Percentiles rank a stretch among this genome's conserved stretches.
These are phyloP conservation scores for Globisporangium uncinulatum DNA, from an alignment of 352 stramenopile genomes.

Conservation along the genomic window DNA sequence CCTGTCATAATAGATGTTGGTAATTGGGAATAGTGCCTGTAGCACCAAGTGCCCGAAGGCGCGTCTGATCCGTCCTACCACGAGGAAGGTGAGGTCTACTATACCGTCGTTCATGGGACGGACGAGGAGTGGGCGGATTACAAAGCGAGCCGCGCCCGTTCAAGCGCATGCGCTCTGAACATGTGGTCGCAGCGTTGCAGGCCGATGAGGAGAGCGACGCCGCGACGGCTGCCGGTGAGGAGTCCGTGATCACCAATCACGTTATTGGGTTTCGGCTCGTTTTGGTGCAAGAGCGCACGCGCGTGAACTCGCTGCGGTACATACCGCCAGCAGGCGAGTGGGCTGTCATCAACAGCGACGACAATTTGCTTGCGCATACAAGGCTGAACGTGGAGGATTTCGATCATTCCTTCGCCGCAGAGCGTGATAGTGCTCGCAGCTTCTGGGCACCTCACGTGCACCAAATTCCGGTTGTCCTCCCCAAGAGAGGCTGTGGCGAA, in stretches of 20 bases:
- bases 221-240: neutral
- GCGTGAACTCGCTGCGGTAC: neutral
- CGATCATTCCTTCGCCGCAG: neutral
- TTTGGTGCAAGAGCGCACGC: neutral
- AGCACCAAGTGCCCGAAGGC: too few relatives aligned
- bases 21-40: too few relatives aligned
- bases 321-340: neutral
- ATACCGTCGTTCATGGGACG: neutral
- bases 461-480: neutral
- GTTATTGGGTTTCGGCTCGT: neutral
- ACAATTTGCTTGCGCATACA: neutral
- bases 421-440: neutral
- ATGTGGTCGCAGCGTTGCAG: neutral
- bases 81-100: neutral
- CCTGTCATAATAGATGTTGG: too few relatives aligned
- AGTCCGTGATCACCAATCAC: neutral
- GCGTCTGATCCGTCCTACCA: neutral
- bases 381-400: neutral
- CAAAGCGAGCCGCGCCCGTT: neutral
- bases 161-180: neutral
- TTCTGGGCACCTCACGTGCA: neutral
- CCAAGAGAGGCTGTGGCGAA: neutral
- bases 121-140: neutral
- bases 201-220: neutral
- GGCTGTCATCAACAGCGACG: neutral